These are phyloP conservation scores for Mycena capillaripes DNA, from an alignment of 768 basidiomycete species.

Conservation along the genomic window DNA sequence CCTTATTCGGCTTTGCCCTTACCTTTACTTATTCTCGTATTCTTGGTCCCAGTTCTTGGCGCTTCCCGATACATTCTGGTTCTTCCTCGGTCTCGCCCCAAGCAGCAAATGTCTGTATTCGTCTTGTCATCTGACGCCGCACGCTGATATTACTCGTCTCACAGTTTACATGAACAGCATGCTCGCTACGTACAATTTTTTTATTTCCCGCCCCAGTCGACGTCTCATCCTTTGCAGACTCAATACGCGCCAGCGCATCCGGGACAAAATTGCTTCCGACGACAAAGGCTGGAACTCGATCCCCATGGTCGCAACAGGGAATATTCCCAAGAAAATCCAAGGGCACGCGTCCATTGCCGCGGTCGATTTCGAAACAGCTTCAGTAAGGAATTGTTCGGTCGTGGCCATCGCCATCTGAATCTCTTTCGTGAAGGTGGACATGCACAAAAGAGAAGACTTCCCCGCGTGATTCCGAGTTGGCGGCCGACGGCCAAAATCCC, in stretches of 20 bases:
- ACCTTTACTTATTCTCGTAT: not conserved
- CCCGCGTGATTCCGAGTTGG: not conserved
- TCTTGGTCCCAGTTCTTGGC: slow-evolving; percentile 15
- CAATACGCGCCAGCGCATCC: slow-evolving; percentile 20
- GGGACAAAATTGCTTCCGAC: not conserved
- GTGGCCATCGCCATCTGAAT: not conserved
- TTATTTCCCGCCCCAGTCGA: not conserved
- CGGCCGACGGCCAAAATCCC: not conserved
- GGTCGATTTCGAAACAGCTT: slow-evolving; percentile 23
- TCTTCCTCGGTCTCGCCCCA: slow-evolving; percentile 31
- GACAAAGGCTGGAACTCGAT: slow-evolving; percentile 37
- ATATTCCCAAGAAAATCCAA: not conserved
- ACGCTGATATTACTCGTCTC: not conserved
- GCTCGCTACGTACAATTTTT: slow-evolving; percentile 24
- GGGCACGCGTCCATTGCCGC: slow-evolving; percentile 18
- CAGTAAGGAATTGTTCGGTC: slow-evolving; percentile 13
- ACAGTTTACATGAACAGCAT: slow-evolving; percentile 37
- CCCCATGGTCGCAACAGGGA: not conserved
- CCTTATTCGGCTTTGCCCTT: not conserved
- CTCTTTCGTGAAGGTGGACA: no score
- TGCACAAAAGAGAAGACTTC: no score
- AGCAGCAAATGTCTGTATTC: slow-evolving; percentile 27
- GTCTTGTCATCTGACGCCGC: not conserved
- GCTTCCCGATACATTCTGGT: slow-evolving; percentile 30
- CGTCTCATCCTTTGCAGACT: not conserved